phyloP scores from a whole-genome alignment of 2,329 filamentous ascomycete species.

The Hypocrella siamensis region DNA sequence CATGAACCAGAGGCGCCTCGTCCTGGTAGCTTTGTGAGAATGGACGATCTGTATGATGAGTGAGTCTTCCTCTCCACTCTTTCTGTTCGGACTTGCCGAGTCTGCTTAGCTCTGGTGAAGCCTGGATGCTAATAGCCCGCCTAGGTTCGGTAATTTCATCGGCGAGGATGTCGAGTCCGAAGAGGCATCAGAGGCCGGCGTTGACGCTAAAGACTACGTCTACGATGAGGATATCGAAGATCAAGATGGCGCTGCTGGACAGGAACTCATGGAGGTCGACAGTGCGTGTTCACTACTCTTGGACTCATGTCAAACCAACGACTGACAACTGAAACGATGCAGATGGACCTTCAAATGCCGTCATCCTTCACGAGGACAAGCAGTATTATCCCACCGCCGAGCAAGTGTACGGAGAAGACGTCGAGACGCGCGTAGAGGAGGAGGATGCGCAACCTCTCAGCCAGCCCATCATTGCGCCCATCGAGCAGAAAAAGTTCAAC shows the following conservation, averaged over 20 bases:
- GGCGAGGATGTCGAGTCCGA: slow-evolving; percentile 79
- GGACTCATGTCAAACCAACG: not conserved
- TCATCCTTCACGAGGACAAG: slow-evolving; percentile 97
- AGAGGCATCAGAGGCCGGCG: slow-evolving; percentile 65
- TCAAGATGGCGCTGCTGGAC: slow-evolving; percentile 46
- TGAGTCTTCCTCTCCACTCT: slow-evolving; percentile 21
- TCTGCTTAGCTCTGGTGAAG: not conserved
- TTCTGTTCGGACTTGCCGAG: not conserved
- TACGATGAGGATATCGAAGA: slow-evolving; percentile 65
- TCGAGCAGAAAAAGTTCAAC: slow-evolving; percentile 91
- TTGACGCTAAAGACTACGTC: slow-evolving; percentile 60
- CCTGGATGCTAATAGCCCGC: slow-evolving; percentile 3
- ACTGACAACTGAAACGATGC: slow-evolving; percentile 4
- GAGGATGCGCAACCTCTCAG: slow-evolving; percentile 89
- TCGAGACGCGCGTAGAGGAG: slow-evolving; percentile 91
- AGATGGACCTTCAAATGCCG: slow-evolving; percentile 84
- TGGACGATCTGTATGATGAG: slow-evolving; percentile 98
- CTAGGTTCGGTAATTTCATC: slow-evolving; percentile 93
- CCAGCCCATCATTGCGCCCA: slow-evolving; percentile 83
- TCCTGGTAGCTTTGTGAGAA: slow-evolving; percentile 16
- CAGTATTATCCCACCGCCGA: slow-evolving; percentile 98
- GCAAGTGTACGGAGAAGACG: slow-evolving; percentile 85
- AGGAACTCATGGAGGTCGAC: slow-evolving; percentile 90
- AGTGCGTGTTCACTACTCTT: slow-evolving; percentile 27
- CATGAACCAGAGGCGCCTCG: slow-evolving; percentile 5